Conservation (phyloP, 768 basidiomycete genomes). For the Termitomyces sp. region DNA sequence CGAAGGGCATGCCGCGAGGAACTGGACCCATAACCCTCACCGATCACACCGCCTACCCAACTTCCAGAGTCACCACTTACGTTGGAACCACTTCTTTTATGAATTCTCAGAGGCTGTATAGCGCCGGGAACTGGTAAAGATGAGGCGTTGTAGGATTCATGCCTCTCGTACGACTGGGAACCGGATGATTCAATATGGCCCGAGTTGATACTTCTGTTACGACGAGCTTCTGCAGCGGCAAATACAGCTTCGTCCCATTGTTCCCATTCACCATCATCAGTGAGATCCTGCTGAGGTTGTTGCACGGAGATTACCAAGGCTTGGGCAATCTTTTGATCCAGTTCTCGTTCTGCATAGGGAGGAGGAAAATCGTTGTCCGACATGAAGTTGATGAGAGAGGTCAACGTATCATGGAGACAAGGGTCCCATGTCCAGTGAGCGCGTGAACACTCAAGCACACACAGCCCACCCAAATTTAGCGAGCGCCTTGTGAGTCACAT, state of each 20-base stretch:
- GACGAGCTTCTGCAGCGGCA: conserved; percentile 21
- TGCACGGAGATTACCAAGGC: conserved; percentile 34
- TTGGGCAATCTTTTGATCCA: conserved; percentile 46
- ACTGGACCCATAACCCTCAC: not conserved
- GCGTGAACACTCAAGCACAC: not conserved
- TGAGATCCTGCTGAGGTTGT: conserved; percentile 6
- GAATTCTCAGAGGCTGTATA: conserved; percentile 30
- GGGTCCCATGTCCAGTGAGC: not conserved
- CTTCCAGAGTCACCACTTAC: conserved; percentile 6
- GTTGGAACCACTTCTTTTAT: conserved; percentile 20
- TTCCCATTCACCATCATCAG: conserved; percentile 42
- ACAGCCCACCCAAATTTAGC: not conserved
- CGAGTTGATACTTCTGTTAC: not conserved
- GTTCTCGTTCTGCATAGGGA: conserved; percentile 43
- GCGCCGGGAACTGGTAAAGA: conserved; percentile 7
- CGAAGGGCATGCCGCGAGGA: not conserved
- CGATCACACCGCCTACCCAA: conserved; percentile 3
- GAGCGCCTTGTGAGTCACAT: not conserved
- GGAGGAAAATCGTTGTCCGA: conserved; percentile 28
- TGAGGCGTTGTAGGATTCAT: not conserved
- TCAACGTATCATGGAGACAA: not conserved
- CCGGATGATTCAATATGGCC: conserved; percentile 4
- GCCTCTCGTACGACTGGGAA: conserved; percentile 1
- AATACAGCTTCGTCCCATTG: conserved; percentile 41
- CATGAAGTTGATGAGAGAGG: conserved; percentile 5